Evolutionary conservation across 306 rosid species (phyloP), one percentile per base, ranked within the genome.

Genomic region (Corylus americana): DNA sequence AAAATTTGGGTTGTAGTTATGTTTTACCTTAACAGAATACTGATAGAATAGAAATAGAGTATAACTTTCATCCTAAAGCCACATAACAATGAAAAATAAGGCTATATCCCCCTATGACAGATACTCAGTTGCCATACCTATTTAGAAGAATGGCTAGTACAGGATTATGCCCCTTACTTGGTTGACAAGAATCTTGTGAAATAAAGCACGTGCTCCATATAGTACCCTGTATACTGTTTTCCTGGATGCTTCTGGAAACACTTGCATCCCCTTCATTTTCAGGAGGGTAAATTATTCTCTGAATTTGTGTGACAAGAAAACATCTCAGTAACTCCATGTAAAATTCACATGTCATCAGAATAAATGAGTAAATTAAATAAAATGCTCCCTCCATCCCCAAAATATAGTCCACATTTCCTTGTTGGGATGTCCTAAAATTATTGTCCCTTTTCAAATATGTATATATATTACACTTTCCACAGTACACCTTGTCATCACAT

Each of bases 161-260:
- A 83, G 98, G 94, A 87, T 90, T 89, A 77, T 84, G 84, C 79
- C 86, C 97, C 85, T 84, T 83, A 81, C 76, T 86, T 80, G 55
- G 73, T 69, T 86, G 88, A 82, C 77, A 77, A 64, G 83, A 85
- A 84, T 89, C 88, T 80, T 89, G 88, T 4, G 97, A 90, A 83
- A 92, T 89, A 81, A 94, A 94, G 91, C 95, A 90, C 97, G 91
- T 91, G 84, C 97, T 88, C 98, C 98, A 94, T 83, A 94, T 90
- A 49, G 97, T 90, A 81, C 98, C 97, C 27, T 73, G 49, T 70
- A 91, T 85, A 74, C 70, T 83, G 78, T 81, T 82, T 83, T 86
- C 81, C 62, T 81, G 88, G 59, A 76, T 50, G 80, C 87, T 83
- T 91, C 89, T 80, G 77, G 91, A 59, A 77, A 73, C 59, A 78